Percentiles rank a stretch among this genome's conserved stretches.
phyloP scores from a whole-genome alignment of 345 rosid genomes.

The Citropsis articulata region DNA sequence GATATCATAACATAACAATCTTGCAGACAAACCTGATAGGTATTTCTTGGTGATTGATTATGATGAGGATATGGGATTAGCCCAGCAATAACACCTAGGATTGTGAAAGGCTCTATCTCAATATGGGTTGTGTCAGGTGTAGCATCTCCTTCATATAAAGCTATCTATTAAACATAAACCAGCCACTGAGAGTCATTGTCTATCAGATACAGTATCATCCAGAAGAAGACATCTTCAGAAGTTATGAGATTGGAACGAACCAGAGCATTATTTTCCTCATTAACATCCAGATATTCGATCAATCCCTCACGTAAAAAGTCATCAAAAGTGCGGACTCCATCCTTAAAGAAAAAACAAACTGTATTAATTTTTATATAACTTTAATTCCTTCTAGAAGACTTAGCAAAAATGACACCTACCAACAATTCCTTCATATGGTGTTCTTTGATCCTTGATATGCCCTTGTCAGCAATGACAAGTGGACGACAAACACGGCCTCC shows the following conservation, averaged over 20 bases:
- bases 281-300: conserved; percentile 94
- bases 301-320: conserved; percentile 90
- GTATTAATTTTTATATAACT: conserved; percentile 17
- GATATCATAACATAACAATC: conserved; percentile 16
- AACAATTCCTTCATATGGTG: conserved; percentile 87
- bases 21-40: conserved; percentile 67
- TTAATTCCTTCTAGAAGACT: conserved; percentile 9
- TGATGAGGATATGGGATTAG: conserved; percentile 96
- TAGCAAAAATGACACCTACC: conserved; percentile 44
- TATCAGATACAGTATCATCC: conserved; percentile 1
- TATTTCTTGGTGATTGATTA: conserved; percentile 97
- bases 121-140: conserved; percentile 79
- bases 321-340: conserved; percentile 80
- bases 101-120: conserved; percentile 95
- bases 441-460: conserved; percentile 79
- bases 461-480: conserved; percentile 91
- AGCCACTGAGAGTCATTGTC: conserved; percentile 14
- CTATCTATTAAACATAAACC: conserved; percentile 54
- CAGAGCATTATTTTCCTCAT: conserved; percentile 96
- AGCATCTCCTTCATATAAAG: conserved; percentile 82
- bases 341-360: conserved; percentile 40
- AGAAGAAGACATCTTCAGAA: conserved; percentile 8
- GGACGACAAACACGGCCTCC: conserved; percentile 99
- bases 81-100: conserved; percentile 95
- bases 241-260: conserved; percentile 36